These are phyloP conservation scores for Fusarium mangiferae DNA, from an alignment of 2,329 filamentous ascomycete species.

Conservation along the genomic window DNA sequence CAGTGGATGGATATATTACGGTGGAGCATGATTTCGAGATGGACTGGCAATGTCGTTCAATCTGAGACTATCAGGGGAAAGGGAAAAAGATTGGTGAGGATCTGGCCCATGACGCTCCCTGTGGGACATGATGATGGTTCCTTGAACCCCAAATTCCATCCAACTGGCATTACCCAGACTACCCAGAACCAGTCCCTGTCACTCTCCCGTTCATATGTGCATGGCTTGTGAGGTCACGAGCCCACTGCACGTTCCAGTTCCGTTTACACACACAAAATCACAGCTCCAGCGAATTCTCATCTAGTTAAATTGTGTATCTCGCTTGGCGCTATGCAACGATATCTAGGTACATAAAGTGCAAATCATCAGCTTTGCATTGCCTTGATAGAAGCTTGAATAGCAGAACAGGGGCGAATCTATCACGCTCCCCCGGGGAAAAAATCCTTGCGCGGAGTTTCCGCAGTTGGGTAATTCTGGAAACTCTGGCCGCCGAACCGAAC, in stretches of 20 bases:
- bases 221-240: conserved; percentile 37
- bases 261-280: background rate
- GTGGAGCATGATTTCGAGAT: conserved; percentile 25
- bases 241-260: background rate
- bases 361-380: conserved; percentile 14
- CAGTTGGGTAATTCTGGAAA: conserved; percentile 15
- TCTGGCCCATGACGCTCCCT: conserved; percentile 22
- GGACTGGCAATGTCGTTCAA: background rate
- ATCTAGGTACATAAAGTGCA: background rate
- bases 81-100: conserved; percentile 26
- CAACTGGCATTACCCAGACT: conserved; percentile 1
- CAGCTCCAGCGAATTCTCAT: background rate
- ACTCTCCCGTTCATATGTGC: conserved; percentile 17
- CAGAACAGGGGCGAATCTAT: conserved; percentile 15
- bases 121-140: conserved; percentile 18
- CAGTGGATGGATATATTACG: conserved; percentile 13
- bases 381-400: background rate
- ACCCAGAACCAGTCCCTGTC: conserved; percentile 18
- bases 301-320: background rate
- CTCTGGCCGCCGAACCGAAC: conserved; percentile 22
- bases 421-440: conserved; percentile 16
- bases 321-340: background rate
- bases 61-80: conserved; percentile 15
- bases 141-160: conserved; percentile 19
- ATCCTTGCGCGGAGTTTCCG: conserved; percentile 30